Conservation (phyloP, 805 yeast species). For the Candida alai region DNA sequence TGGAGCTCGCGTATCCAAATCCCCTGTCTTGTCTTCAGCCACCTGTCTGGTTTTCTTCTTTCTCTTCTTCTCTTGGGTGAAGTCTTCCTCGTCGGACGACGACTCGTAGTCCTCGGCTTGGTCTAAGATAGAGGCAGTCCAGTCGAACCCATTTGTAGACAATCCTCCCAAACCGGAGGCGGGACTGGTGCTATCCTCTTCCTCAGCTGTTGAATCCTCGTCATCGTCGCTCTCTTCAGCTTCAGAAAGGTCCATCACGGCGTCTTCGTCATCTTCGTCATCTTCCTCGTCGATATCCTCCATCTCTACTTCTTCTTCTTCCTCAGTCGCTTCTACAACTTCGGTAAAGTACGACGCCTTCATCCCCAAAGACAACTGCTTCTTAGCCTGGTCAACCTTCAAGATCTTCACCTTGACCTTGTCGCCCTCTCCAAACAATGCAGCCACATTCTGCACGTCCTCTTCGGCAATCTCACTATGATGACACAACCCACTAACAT, state of each 20-base stretch:
- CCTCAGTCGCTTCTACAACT: conserved; percentile 27
- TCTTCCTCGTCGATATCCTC: conserved; percentile 17
- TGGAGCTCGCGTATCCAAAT: conserved; percentile 79
- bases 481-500: conserved; percentile 84
- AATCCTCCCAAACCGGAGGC: conserved; percentile 47
- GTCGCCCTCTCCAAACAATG: conserved; percentile 85
- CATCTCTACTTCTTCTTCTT: conserved; percentile 23
- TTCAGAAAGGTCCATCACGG: conserved; percentile 34
- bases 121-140: conserved; percentile 89
- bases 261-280: conserved; percentile 27
- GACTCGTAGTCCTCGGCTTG: conserved; percentile 62
- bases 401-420: conserved; percentile 81
- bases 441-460: conserved; percentile 49
- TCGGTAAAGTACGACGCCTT: conserved; percentile 80
- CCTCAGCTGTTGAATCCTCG: conserved; percentile 25
- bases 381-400: conserved; percentile 57
- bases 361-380: conserved; percentile 84
- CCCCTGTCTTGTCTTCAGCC: conserved; percentile 80
- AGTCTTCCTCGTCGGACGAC: conserved; percentile 55
- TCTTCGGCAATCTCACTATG: conserved; percentile 78
- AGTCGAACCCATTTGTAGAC: conserved; percentile 85
- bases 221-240: conserved; percentile 22
- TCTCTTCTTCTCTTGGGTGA: conserved; percentile 46
- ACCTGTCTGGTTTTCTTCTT: conserved; percentile 47
- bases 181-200: conserved; percentile 3